These are phyloP conservation scores for Exophiala oligosperma DNA, from an alignment of 2,329 filamentous ascomycete genomes.

Conservation along the genomic window DNA sequence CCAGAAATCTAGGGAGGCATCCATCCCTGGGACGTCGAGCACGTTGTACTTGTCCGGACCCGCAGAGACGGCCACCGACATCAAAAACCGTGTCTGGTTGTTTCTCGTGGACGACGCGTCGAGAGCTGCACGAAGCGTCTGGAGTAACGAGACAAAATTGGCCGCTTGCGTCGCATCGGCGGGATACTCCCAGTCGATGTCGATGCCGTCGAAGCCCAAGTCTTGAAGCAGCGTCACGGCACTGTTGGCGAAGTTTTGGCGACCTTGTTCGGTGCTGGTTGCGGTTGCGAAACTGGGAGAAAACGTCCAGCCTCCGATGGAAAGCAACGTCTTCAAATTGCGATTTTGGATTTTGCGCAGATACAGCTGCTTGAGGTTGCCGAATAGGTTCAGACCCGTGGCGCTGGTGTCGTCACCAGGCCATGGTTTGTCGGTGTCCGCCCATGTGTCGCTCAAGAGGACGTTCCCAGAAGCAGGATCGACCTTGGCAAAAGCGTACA, in stretches of 20 bases:
- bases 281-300: conserved; percentile 74
- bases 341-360: conserved; percentile 74
- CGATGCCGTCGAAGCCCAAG: conserved; percentile 65
- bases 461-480: conserved; percentile 77
- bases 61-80: conserved; percentile 36
- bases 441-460: conserved; percentile 67
- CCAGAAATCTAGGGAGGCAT: conserved; percentile 69
- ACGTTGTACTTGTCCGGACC: conserved; percentile 63
- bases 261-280: conserved; percentile 57
- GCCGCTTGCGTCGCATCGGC: conserved; percentile 41
- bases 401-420: conserved; percentile 66
- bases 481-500: conserved; percentile 91
- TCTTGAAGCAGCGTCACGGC: conserved; percentile 76
- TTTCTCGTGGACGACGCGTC: conserved; percentile 24
- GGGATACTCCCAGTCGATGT: conserved; percentile 52
- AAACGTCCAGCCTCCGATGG: conserved; percentile 83
- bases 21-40: conserved; percentile 64
- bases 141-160: conserved; percentile 45
- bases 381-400: conserved; percentile 70
- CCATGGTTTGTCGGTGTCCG: conserved; percentile 71
- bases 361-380: conserved; percentile 74
- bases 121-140: conserved; percentile 40
- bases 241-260: conserved; percentile 66
- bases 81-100: conserved; percentile 20
- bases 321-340: conserved; percentile 75